These are phyloP conservation scores for Mortierella sp. DNA, from an alignment of 371 early-diverging fungal genomes.

Conservation along the genomic window DNA sequence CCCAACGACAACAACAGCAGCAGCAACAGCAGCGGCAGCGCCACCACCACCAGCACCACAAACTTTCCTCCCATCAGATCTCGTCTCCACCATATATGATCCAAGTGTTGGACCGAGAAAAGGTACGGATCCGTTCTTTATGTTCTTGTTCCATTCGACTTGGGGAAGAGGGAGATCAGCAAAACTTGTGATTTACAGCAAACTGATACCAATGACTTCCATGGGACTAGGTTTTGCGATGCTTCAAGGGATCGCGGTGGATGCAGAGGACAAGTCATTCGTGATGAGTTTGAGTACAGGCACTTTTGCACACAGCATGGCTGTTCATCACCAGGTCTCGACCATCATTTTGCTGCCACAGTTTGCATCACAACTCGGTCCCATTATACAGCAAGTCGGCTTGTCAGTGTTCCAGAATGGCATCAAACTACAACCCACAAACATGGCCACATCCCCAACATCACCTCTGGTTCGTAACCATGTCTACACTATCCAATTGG, in stretches of 20 bases:
- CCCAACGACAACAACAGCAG: no score
- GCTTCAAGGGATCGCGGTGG: constrained; percentile 42
- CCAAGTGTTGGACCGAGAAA: constrained; percentile 37
- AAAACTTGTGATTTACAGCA: no score
- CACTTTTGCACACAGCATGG: constrained; percentile 37
- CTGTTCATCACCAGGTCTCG: constrained; percentile 31
- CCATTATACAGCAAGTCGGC: constrained; percentile 47
- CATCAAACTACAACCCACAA: constrained; percentile 32
- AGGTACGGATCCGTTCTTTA: constrained; percentile 36
- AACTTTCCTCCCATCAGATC: constrained; percentile 22
- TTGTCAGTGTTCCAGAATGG: constrained; percentile 53
- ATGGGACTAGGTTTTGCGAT: constrained; percentile 36
- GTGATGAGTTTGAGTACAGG: constrained; percentile 40
- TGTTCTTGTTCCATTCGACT: no score
- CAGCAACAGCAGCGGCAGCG: no score
- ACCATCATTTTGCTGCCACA: constrained; percentile 30
- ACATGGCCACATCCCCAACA: constrained; percentile 19
- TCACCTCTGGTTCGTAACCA: constrained; percentile 39
- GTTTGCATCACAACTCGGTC: constrained; percentile 37
- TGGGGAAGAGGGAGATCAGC: no score
- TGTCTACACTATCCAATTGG: constrained; percentile 38
- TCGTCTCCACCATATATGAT: constrained; percentile 30
- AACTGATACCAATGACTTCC: no score
- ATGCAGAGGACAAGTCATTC: constrained; percentile 48
- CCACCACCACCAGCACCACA: constrained; percentile 2